A percentile compares a stretch with the other conserved stretches of the same genome.
Conservation (phyloP, 2,329 filamentous ascomycete species). For the Aspergillus novoparasiticus region DNA sequence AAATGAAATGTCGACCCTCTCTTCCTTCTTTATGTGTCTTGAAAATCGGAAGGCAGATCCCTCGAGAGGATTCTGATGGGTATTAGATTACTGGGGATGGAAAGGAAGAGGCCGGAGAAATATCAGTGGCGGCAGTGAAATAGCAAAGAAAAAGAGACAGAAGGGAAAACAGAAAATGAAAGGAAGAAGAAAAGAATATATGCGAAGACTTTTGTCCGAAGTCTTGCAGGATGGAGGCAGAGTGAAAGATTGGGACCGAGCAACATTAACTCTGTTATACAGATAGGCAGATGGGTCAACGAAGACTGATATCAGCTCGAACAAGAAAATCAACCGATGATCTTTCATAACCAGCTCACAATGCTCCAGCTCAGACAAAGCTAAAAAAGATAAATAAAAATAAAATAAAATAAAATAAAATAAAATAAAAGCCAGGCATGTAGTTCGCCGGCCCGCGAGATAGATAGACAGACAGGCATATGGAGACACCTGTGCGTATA, state of each 20-base stretch:
- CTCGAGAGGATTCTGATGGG: slow-evolving; percentile 1
- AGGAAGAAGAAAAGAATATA: slow-evolving; percentile 14
- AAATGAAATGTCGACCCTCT: slow-evolving; percentile 1
- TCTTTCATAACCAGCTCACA: slow-evolving; percentile 14
- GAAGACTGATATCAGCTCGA: slow-evolving; percentile 20
- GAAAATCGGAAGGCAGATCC: not conserved
- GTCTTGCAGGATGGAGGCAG: slow-evolving; percentile 18
- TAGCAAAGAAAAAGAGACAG: slow-evolving; percentile 9
- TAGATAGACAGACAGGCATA: slow-evolving; percentile 10
- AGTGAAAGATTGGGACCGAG: slow-evolving; percentile 14
- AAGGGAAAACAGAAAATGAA: slow-evolving; percentile 15
- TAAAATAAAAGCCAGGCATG: not conserved
- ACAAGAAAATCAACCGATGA: slow-evolving; percentile 21
- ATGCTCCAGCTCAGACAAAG: slow-evolving; percentile 5
- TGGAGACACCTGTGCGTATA: slow-evolving; percentile 14
- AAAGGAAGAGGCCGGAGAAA: not conserved
- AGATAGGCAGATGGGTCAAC: slow-evolving; percentile 18
- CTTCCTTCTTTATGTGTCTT: slow-evolving; percentile 12
- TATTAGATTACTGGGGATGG: not conserved
- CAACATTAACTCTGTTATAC: slow-evolving; percentile 24
- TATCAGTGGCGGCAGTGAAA: slow-evolving; percentile 1
- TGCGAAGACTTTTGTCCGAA: slow-evolving; percentile 24
- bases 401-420: not conserved
- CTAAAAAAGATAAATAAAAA: not conserved
- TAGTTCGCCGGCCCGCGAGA: slow-evolving; percentile 12